Evolutionary conservation across 495 filamentous ascomycete genomes (phyloP).

Genomic region (Lasiosphaeria hispida): DNA sequence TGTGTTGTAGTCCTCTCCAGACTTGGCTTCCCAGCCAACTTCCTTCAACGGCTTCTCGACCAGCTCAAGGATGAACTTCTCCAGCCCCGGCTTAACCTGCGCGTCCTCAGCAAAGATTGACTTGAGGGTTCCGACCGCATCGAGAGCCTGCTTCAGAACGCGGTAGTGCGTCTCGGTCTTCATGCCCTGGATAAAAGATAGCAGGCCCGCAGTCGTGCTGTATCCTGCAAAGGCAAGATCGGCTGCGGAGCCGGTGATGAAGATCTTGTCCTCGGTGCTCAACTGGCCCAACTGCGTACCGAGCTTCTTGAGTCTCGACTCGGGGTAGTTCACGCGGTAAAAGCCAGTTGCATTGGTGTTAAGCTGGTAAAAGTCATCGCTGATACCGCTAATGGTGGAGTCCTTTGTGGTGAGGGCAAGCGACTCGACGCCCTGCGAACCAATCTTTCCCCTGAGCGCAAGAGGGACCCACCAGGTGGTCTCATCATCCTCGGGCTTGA

Average conservation of each 20-base stretch:
- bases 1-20: constrained; percentile 76
- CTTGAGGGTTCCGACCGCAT: constrained; percentile 57
- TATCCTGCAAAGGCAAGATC: constrained; percentile 86
- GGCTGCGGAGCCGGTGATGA: constrained; percentile 84
- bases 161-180: constrained; percentile 77
- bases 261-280: constrained; percentile 85
- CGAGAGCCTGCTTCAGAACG: constrained; percentile 82
- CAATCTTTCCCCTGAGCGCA: constrained; percentile 63
- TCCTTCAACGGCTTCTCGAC: constrained; percentile 67
- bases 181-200: constrained; percentile 79
- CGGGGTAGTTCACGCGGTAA: constrained; percentile 89
- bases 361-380: constrained; percentile 85
- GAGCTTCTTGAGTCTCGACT: constrained; percentile 72
- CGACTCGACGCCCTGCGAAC: constrained; percentile 44
- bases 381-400: constrained; percentile 68
- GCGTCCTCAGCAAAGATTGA: constrained; percentile 54
- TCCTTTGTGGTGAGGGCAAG: constrained; percentile 72
- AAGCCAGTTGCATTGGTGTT: constrained; percentile 87
- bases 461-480: constrained; percentile 97
- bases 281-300: constrained; percentile 70
- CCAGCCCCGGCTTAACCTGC: constrained; percentile 58
- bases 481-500: constrained; percentile 76
- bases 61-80: constrained; percentile 70
- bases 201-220: constrained; percentile 71
- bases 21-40: constrained; percentile 79